phyloP scores from a whole-genome alignment of 2,329 filamentous ascomycete genomes.

The Paraphoma chrysanthemicola region DNA sequence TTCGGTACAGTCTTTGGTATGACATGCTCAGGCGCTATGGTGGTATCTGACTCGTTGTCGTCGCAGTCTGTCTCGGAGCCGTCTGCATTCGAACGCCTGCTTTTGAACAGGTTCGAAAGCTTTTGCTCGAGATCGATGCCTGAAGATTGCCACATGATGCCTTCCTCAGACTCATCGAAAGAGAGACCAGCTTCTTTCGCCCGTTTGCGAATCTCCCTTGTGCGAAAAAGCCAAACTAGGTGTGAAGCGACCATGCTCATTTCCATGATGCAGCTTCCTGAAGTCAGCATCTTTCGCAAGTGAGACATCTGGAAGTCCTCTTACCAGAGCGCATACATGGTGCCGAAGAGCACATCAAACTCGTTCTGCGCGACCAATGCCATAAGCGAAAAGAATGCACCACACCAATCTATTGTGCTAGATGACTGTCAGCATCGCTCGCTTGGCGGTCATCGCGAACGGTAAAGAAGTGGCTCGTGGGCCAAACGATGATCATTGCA shows the following conservation, averaged over 20 bases:
- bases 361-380: conserved; percentile 63
- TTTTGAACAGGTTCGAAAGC: conserved; percentile 8
- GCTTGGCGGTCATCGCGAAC: too few species aligned
- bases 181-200: conserved; percentile 49
- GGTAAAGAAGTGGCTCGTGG: too few species aligned
- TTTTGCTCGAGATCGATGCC: conserved; percentile 27
- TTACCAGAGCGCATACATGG: conserved; percentile 62
- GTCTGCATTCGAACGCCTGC: neutral
- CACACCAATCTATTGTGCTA: conserved; percentile 60
- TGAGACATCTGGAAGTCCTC: neutral
- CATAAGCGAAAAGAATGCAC: conserved; percentile 68
- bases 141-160: conserved; percentile 26
- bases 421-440: neutral
- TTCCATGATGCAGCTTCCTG: conserved; percentile 57
- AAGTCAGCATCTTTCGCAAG: neutral
- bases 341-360: conserved; percentile 66
- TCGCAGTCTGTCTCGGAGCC: neutral
- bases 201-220: conserved; percentile 56
- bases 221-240: conserved; percentile 62
- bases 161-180: conserved; percentile 59
- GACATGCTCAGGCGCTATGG: conserved; percentile 1
- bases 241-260: conserved; percentile 65
- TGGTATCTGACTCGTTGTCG: neutral
- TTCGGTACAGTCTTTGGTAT: conserved; percentile 17
- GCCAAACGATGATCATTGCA: too few species aligned